Base-by-base conservation (phyloP, 2,329 filamentous ascomycete species). In the Pseudocercospora cruenta region DNA sequence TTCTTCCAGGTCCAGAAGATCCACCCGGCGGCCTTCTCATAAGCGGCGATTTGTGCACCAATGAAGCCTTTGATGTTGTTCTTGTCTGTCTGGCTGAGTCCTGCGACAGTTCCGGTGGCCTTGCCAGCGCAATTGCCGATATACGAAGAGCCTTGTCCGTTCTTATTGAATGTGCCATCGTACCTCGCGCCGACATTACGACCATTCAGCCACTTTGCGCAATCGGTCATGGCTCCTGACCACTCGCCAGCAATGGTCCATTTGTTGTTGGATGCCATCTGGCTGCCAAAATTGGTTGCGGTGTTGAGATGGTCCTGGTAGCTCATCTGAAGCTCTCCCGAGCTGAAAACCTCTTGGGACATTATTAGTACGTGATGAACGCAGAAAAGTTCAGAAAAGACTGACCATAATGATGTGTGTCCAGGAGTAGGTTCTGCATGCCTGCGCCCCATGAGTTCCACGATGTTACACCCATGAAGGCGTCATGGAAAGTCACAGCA, bases 1-100 rank as follows among this genome's bases (percentile, higher is more conserved):
- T 81, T 83, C 77, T 83, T 83, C 82, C 82, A 83, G 4, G 79
- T 82, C 82, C 82, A 84, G 74, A 82, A 83, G 70, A 83, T 81
- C 82, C 82, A 84, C 1, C 82, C 82, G 2, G 69, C 75, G 4
- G 80, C 81, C 76, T 81, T 81, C 75, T 84, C 82, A 62, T 77
- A 84, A 0, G 79, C 82, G 43, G 81, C 78, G 3, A 84, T 78
- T 70, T 84, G 82, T 8, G 82, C 81, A 69, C 80, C 78, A 70
- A 83, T 82, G 71, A 80, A 83, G 31, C 75, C 74, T 21, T 78
- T 74, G 61, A 83, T 78, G 73, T 83, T 80, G 61, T 72, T 70
- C 73, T 80, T 80, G 72, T 83, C 80, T 19, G 74, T 79, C 6
- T 72, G 67, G 16, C 79, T 78, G 47, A 84, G 72, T 3, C 72